Percentiles rank a stretch among this genome's conserved stretches.
These are phyloP conservation scores for Curvularia sp. DNA, from an alignment of 2,329 filamentous ascomycete genomes.

Conservation along the genomic window DNA sequence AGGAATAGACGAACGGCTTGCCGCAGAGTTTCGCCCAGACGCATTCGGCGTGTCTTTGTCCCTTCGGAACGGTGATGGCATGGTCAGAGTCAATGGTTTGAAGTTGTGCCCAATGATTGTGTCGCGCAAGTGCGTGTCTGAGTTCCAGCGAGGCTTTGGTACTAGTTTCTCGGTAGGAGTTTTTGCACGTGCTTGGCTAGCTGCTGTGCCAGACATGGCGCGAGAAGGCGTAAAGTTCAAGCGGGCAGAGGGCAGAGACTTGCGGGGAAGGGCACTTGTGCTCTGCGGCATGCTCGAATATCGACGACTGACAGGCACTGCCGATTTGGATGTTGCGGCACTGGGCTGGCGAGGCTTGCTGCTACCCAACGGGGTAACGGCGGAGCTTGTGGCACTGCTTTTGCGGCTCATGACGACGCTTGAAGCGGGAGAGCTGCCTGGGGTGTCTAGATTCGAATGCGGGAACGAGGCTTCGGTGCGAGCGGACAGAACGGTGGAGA, in stretches of 20 bases:
- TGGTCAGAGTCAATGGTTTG: slow-evolving; percentile 47
- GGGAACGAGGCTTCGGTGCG: slow-evolving; percentile 74
- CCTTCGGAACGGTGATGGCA: slow-evolving; percentile 46
- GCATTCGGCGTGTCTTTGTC: slow-evolving; percentile 21
- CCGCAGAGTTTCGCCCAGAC: slow-evolving; percentile 33
- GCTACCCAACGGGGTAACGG: slow-evolving; percentile 55
- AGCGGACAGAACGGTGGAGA: slow-evolving; percentile 83
- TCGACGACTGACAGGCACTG: slow-evolving; percentile 54
- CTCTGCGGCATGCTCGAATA: slow-evolving; percentile 58
- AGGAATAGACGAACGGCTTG: slow-evolving; percentile 45
- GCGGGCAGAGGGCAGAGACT: slow-evolving; percentile 27
- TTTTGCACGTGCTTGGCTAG: slow-evolving; percentile 31
- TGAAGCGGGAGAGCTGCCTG: slow-evolving; percentile 69
- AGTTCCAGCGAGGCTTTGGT: slow-evolving; percentile 51
- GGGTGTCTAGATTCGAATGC: slow-evolving; percentile 70
- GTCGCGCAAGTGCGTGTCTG: slow-evolving; percentile 48
- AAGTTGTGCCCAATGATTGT: slow-evolving; percentile 51
- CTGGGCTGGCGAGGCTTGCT: slow-evolving; percentile 59
- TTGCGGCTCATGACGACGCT: slow-evolving; percentile 66
- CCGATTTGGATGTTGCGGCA: slow-evolving; percentile 53
- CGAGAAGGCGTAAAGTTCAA: slow-evolving; percentile 37
- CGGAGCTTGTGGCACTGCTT: slow-evolving; percentile 56
- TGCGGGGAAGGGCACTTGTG: slow-evolving; percentile 32
- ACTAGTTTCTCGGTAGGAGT: slow-evolving; percentile 40
- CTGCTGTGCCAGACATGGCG: slow-evolving; percentile 35